These are phyloP conservation scores for Sporothrix variecibatus DNA, from an alignment of 2,329 filamentous ascomycete species.

Conservation along the genomic window DNA sequence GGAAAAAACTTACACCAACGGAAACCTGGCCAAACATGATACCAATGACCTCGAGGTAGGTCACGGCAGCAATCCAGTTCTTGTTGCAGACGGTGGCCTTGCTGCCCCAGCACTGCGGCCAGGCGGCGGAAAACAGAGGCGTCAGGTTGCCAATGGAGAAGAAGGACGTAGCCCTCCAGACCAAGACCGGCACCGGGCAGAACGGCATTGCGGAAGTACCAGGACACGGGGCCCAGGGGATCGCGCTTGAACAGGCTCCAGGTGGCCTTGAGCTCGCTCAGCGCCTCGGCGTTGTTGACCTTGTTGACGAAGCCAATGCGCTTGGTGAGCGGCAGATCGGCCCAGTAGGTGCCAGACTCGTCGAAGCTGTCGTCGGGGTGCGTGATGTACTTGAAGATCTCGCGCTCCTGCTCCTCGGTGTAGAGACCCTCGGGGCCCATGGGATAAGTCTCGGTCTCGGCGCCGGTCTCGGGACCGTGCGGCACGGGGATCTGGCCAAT, in stretches of 20 bases:
- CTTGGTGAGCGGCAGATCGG: conserved; percentile 72
- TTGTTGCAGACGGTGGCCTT: conserved; percentile 64
- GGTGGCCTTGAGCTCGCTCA: conserved; percentile 65
- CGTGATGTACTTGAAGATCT: conserved; percentile 75
- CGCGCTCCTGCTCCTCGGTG: conserved; percentile 53
- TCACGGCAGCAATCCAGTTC: conserved; percentile 81
- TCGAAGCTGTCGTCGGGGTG: conserved; percentile 89
- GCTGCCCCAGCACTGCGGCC: conserved; percentile 73
- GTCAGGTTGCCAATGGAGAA: conserved; percentile 95
- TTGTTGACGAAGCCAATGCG: conserved; percentile 73
- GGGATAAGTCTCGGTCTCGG: conserved; percentile 52
- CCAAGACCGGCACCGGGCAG: conserved; percentile 89
- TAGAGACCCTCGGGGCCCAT: conserved; percentile 40
- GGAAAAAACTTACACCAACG: conserved; percentile 65
- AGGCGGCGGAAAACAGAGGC: conserved; percentile 75
- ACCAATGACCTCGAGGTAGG: conserved; percentile 89
- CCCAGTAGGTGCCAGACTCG: conserved; percentile 85
- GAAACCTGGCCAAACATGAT: conserved; percentile 92
- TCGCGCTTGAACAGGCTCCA: conserved; percentile 83
- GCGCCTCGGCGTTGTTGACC: conserved; percentile 70
- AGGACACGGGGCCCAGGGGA: conserved; percentile 77
- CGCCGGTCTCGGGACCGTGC: conserved; percentile 53
- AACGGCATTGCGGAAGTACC: conserved; percentile 88
- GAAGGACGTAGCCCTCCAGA: conserved; percentile 93
- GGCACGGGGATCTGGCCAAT: conserved; percentile 59